Conservation (phyloP, 805 yeast species). For the Wickerhamomyces kurtzmanii region DNA sequence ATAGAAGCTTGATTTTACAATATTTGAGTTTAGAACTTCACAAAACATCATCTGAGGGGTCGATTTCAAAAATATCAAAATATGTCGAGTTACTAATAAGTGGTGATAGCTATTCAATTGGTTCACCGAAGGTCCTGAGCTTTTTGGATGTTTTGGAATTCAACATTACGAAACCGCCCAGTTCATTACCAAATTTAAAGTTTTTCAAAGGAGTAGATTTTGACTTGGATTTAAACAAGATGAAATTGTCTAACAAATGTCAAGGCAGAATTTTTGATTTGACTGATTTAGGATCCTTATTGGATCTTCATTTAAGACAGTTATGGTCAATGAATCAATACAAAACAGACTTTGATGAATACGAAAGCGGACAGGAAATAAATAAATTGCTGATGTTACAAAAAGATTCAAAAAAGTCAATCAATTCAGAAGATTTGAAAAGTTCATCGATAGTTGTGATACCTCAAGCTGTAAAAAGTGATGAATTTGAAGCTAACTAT, state of each 20-base stretch:
- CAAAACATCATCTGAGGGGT: slow-evolving; percentile 31
- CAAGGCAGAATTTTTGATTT: slow-evolving; percentile 30
- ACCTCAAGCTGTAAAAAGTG: slow-evolving; percentile 11
- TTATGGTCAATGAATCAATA: slow-evolving; percentile 11
- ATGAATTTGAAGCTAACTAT: slow-evolving; percentile 11
- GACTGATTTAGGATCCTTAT: slow-evolving; percentile 25
- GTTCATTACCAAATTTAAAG: slow-evolving; percentile 10
- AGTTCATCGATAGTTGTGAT: slow-evolving; percentile 6
- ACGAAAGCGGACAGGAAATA: slow-evolving; percentile 6
- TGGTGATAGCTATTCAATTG: slow-evolving; percentile 37
- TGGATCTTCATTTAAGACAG: slow-evolving; percentile 18
- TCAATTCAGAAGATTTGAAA: slow-evolving; percentile 2
- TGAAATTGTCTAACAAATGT: slow-evolving; percentile 18
- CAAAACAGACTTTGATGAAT: slow-evolving; percentile 10
- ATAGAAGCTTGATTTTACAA: slow-evolving; percentile 52
- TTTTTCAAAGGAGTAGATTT: slow-evolving; percentile 27
- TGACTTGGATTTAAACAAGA: slow-evolving; percentile 30
- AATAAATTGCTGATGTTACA: slow-evolving; percentile 7
- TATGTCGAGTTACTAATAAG: slow-evolving; percentile 47
- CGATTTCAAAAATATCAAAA: slow-evolving; percentile 38
- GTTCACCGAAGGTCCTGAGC: slow-evolving; percentile 58
- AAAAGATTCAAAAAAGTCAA: slow-evolving; percentile 8
- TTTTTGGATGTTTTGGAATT: slow-evolving; percentile 66
- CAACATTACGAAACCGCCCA: slow-evolving; percentile 32
- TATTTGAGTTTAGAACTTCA: slow-evolving; percentile 70